Evolutionary conservation across 306 rosid species (phyloP).

Genomic region (Sechiopsis laciniata): DNA sequence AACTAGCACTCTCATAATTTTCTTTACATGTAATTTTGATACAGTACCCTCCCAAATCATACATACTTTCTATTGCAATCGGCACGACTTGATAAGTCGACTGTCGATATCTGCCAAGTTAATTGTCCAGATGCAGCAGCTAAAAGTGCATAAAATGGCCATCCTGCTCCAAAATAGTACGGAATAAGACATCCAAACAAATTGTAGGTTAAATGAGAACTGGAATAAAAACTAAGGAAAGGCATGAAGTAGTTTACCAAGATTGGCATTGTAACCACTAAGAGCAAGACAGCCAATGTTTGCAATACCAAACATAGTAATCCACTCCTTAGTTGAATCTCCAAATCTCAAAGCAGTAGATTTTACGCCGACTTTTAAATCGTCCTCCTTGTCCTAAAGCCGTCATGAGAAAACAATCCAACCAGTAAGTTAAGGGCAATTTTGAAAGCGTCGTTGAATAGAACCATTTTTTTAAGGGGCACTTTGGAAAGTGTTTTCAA

Average conservation of each 20-base stretch:
- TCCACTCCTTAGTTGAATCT: conserved; percentile 73
- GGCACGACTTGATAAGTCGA: conserved; percentile 59
- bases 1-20: neutral
- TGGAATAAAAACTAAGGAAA: conserved; percentile 2
- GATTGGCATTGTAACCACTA: conserved; percentile 67
- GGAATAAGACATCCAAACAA: neutral
- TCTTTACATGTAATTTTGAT: neutral
- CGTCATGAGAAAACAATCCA: conserved; percentile 20
- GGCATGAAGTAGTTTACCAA: conserved; percentile 40
- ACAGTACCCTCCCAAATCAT: neutral
- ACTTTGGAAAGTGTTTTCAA: neutral
- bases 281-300: conserved; percentile 67
- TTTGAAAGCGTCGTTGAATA: neutral
- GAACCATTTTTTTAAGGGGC: neutral
- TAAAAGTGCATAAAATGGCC: conserved; percentile 80
- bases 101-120: conserved; percentile 78
- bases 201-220: neutral
- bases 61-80: conserved; percentile 83
- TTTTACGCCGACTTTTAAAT: conserved; percentile 80
- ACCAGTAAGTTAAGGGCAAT: neutral
- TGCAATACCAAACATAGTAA: conserved; percentile 65
- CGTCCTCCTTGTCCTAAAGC: conserved; percentile 83
- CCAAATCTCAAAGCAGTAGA: conserved; percentile 94
- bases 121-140: conserved; percentile 75
- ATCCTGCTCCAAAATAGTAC: conserved; percentile 42